Evolutionary conservation across 2,329 filamentous ascomycete species (phyloP), one percentile per base, ranked within the genome.

Genomic region (Apiospora rasikravindrae): DNA sequence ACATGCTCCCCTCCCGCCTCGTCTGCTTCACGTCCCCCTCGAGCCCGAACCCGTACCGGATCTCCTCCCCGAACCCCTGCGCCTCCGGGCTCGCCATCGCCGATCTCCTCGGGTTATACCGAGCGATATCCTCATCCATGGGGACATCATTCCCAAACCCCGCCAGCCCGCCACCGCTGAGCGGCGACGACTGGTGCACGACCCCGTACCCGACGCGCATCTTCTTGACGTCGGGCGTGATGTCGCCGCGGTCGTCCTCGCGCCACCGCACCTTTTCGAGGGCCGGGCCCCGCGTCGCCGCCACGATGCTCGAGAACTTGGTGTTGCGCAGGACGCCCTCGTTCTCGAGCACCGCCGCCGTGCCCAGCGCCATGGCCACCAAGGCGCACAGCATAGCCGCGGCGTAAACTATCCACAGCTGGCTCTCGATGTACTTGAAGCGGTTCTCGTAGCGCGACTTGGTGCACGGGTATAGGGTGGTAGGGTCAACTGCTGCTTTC

Each of bases 291-390:
- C 83, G 76, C 22, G 83, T 84, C 16, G 83, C 82, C 2, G 83
- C 82, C n/a, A 84, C 79, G 69, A 85, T 80, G 74, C 80, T 82
- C 11, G 82, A 84, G 75, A 84, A 83, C 6, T 78, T 78, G 33
- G 79, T 81, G 74, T 83, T 81, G 45, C 82, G 78, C 8, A 81
- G 77, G 42, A 81, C 80, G 53, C 81, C 80, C 70, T 81, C 81
- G 71, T 82, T 81, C 67, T 80, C 77, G 1, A 77, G 71, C 29
- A 84, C 75, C 19, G 83, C 81, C 47, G 79, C 70, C 1, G 80
- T 77, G n/a, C 83, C 83, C 19, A 80, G 75, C 0, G 77, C 73
- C 19, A 84, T 76, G 45, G 78, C 80, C 4, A 73, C 71, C 4
- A 77, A 49, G 13, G 81, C 77, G 11, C 82, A 72, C 14, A 77